Conservation (phyloP, 257 asterid genomes). For the Nicotiana tomentosiformis region DNA sequence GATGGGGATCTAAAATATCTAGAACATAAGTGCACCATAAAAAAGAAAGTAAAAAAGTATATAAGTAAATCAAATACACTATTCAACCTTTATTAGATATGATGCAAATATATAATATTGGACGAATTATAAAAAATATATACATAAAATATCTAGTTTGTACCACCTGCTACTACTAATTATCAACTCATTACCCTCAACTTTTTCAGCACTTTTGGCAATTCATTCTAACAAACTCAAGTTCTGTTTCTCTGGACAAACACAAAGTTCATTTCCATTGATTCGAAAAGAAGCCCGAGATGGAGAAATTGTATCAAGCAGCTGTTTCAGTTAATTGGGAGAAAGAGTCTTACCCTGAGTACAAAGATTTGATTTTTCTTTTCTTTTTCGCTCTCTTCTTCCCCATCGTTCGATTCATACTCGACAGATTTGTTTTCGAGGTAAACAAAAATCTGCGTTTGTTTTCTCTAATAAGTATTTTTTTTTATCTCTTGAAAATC, state of each 20-base stretch:
- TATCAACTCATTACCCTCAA: background rate
- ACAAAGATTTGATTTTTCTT: slow-evolving; percentile 19
- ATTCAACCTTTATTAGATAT: too few species aligned
- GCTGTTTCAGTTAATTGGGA: slow-evolving; percentile 10
- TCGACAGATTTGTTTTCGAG: slow-evolving; percentile 21
- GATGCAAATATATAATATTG: too few species aligned
- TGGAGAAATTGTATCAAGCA: background rate
- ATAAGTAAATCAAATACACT: too few species aligned
- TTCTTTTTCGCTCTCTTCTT: slow-evolving; percentile 13
- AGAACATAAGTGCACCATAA: too few species aligned
- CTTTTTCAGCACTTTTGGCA: background rate
- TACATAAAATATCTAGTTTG: too few species aligned
- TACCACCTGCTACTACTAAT: background rate
- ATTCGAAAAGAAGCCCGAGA: background rate
- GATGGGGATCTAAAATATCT: too few species aligned
- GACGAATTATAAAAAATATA: too few species aligned
- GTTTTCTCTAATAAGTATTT: background rate
- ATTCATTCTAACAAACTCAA: background rate
- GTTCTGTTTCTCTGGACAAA: background rate
- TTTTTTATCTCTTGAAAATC: background rate
- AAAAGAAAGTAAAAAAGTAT: too few species aligned
- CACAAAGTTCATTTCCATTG: background rate
- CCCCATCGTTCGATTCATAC: slow-evolving; percentile 18
- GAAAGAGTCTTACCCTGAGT: slow-evolving; percentile 21
- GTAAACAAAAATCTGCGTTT: background rate